phyloP scores from a whole-genome alignment of 805 yeast species.

The Clavispora vitiphila region DNA sequence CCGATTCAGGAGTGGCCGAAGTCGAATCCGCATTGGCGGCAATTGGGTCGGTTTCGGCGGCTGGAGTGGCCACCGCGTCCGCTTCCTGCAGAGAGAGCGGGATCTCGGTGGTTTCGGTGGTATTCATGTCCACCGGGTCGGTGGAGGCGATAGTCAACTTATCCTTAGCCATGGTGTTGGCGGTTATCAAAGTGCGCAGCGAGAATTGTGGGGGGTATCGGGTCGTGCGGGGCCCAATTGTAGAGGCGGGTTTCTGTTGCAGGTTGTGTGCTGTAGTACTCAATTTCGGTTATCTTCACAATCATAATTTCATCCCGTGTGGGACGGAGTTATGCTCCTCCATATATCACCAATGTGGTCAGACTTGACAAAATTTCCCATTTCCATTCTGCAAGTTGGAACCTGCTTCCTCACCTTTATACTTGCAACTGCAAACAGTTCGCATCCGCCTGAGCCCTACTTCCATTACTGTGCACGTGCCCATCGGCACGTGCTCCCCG shows the following conservation, averaged over 20 bases:
- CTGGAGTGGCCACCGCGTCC: no score
- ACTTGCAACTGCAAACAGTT: no score
- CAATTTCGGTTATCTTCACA: no score
- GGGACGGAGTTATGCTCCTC: no score
- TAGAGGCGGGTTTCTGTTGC: no score
- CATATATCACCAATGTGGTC: no score
- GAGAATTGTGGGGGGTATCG: not conserved
- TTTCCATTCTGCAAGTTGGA: no score
- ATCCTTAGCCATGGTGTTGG: slow-evolving; percentile 17
- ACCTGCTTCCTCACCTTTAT: no score
- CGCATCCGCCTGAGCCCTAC: not conserved
- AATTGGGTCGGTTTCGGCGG: not conserved
- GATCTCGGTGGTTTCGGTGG: slow-evolving; percentile 2
- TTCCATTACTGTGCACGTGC: no score
- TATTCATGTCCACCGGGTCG: slow-evolving; percentile 31
- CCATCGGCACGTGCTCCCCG: slow-evolving; percentile 1
- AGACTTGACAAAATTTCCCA: no score
- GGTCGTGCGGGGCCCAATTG: slow-evolving; percentile 3
- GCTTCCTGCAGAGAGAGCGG: not conserved
- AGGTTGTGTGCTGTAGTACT: no score
- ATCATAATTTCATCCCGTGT: no score
- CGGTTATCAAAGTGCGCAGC: not conserved
- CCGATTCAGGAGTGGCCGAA: slow-evolving; percentile 1
- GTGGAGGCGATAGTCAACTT: slow-evolving; percentile 26
- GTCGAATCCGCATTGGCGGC: not conserved